Percentiles rank a stretch among this genome's conserved stretches.
Evolutionary conservation across 345 rosid species (phyloP).

Genomic region (Trapa incisa): DNA sequence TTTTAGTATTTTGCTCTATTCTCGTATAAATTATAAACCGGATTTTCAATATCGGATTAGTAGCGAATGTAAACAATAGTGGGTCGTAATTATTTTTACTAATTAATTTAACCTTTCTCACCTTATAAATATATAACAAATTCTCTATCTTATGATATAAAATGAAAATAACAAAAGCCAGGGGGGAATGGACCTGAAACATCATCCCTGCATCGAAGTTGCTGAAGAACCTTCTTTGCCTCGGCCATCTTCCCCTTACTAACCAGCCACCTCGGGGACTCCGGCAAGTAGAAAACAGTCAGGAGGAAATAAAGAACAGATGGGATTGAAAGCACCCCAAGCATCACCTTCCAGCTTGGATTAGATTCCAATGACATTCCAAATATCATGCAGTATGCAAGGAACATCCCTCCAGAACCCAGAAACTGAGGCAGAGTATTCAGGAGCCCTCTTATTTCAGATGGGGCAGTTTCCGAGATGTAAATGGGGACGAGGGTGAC

Average conservation of each 20-base stretch:
- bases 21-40: too few relatives aligned
- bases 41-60: too few relatives aligned
- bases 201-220: slow-evolving; percentile 79
- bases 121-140: too few relatives aligned
- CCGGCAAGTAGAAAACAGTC: slow-evolving; percentile 79
- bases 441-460: slow-evolving; percentile 77
- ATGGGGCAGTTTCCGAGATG: slow-evolving; percentile 93
- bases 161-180: too few relatives aligned
- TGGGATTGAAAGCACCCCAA: slow-evolving; percentile 83
- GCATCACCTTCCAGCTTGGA: slow-evolving; percentile 92
- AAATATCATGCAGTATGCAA: slow-evolving; percentile 88
- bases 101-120: too few relatives aligned
- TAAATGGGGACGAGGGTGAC: slow-evolving; percentile 89
- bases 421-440: slow-evolving; percentile 93
- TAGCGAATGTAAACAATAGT: too few relatives aligned
- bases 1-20: too few relatives aligned
- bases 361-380: slow-evolving; percentile 58
- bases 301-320: slow-evolving; percentile 53
- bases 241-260: slow-evolving; percentile 91
- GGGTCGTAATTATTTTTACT: too few relatives aligned
- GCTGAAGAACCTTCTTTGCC: slow-evolving; percentile 78
- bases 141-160: too few relatives aligned
- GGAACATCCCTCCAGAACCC: slow-evolving; percentile 91
- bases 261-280: slow-evolving; percentile 98
- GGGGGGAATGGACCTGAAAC: slow-evolving; percentile 43